A percentile compares a stretch with the other conserved stretches of the same genome.
Evolutionary conservation across 768 basidiomycete genomes (phyloP).

Genomic region (Tubosaeta brunneosetosa): DNA sequence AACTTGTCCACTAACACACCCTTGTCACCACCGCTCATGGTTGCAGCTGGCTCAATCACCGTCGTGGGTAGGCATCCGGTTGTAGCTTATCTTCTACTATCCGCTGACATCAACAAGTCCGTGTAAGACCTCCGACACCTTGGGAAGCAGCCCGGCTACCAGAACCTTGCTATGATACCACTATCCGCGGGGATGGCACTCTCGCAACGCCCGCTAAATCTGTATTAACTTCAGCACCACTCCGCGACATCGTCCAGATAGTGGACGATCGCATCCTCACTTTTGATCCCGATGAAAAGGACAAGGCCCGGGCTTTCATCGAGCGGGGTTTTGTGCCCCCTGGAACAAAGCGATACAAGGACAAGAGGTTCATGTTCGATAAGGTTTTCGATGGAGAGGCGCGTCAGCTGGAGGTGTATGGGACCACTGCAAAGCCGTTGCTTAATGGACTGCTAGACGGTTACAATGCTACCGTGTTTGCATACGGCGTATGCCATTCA

Average conservation of each 20-base stretch:
- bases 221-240: constrained; percentile 48
- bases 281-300: constrained; percentile 93
- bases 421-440: constrained; percentile 79
- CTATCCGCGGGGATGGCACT: constrained; percentile 80
- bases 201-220: constrained; percentile 62
- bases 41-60: constrained; percentile 81
- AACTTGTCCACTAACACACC: constrained; percentile 15
- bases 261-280: constrained; percentile 93
- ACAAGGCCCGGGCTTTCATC: constrained; percentile 71
- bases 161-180: constrained; percentile 62
- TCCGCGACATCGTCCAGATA: constrained; percentile 79
- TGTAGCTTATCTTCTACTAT: background rate
- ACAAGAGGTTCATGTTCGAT: constrained; percentile 97
- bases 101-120: constrained; percentile 49
- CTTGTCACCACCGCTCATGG: constrained; percentile 43
- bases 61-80: constrained; percentile 59
- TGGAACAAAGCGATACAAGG: constrained; percentile 91
- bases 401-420: constrained; percentile 83
- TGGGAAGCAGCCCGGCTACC: constrained; percentile 86
- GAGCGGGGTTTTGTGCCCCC: constrained; percentile 83
- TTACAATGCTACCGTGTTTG: constrained; percentile 96
- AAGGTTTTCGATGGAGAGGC: constrained; percentile 81
- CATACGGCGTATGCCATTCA: constrained; percentile 78
- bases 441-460: constrained; percentile 85
- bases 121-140: constrained; percentile 81